A percentile compares a stretch with the other conserved stretches of the same genome.
phyloP scores from a whole-genome alignment of 2,329 filamentous ascomycete species.

The Colletotrichum sp. region DNA sequence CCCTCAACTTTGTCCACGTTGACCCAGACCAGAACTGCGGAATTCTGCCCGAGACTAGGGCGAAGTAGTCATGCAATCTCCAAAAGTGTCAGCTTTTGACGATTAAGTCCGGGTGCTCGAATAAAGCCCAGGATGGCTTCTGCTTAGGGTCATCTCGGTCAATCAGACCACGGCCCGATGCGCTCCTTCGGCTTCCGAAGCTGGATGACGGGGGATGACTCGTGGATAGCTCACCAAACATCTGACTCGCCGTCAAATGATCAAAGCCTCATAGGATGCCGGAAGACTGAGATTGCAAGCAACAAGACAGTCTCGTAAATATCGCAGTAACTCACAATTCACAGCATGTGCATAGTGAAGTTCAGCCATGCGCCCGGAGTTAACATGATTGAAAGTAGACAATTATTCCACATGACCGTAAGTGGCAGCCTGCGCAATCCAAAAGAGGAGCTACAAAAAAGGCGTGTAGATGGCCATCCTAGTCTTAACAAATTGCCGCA shows the following conservation, averaged over 20 bases:
- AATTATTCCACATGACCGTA: fast-evolving
- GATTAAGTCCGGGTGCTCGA: background rate
- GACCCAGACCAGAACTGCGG: background rate
- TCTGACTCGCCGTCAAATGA: background rate
- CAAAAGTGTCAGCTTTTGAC: background rate
- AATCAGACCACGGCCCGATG: background rate
- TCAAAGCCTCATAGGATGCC: background rate
- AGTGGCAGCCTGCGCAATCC: background rate
- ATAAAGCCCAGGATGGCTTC: background rate
- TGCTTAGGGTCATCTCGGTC: background rate
- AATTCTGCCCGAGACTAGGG: background rate
- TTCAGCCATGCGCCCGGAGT: background rate
- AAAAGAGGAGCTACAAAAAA: no score
- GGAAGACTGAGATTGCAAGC: background rate
- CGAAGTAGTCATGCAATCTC: background rate
- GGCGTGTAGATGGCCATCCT: background rate
- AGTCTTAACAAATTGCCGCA: background rate
- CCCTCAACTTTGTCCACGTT: background rate
- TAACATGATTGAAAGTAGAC: background rate
- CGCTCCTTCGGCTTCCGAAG: background rate
- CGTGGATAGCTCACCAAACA: background rate
- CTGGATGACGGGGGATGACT: background rate
- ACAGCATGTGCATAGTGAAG: background rate
- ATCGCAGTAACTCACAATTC: fast-evolving
- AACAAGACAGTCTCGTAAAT: background rate